Conservation (phyloP, 2,329 filamentous ascomycete genomes). For the Trichoderma atrobrunneum region DNA sequence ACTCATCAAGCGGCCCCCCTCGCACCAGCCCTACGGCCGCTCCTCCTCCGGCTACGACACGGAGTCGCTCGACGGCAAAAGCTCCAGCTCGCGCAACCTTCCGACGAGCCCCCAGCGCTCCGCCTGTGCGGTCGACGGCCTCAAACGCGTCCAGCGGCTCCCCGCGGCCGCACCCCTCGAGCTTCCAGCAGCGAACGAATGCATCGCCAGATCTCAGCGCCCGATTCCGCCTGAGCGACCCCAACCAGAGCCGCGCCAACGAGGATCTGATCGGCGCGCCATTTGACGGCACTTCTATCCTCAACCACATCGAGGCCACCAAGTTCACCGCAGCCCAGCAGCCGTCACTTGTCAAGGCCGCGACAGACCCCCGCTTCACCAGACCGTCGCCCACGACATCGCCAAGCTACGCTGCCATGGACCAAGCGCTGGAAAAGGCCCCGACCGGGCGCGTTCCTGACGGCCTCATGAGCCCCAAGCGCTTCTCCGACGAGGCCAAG, state of each 20-base stretch:
- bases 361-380: constrained; percentile 49
- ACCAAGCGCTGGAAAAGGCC: constrained; percentile 38
- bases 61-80: constrained; percentile 50
- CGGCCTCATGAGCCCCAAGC: constrained; percentile 56
- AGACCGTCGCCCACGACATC: constrained; percentile 63
- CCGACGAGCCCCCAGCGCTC: constrained; percentile 60
- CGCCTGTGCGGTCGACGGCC: constrained; percentile 46
- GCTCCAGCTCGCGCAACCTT: constrained; percentile 60
- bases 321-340: constrained; percentile 24
- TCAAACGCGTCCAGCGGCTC: constrained; percentile 48
- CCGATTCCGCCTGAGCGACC: constrained; percentile 30
- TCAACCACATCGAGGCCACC: constrained; percentile 41
- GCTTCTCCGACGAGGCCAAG: constrained; percentile 75
- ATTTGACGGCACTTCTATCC: constrained; percentile 62
- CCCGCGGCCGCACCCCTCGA: constrained; percentile 22
- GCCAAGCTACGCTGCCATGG: constrained; percentile 47
- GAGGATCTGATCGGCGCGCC: constrained; percentile 64
- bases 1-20: constrained; percentile 62
- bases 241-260: constrained; percentile 28
- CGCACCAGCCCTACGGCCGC: constrained; percentile 46
- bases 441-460: constrained; percentile 39
- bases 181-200: constrained; percentile 30
- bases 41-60: constrained; percentile 52
- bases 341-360: constrained; percentile 44
- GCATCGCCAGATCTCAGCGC: constrained; percentile 44